phyloP scores from a whole-genome alignment of 768 basidiomycete genomes.

The Pleurotus salmoneostramineus region DNA sequence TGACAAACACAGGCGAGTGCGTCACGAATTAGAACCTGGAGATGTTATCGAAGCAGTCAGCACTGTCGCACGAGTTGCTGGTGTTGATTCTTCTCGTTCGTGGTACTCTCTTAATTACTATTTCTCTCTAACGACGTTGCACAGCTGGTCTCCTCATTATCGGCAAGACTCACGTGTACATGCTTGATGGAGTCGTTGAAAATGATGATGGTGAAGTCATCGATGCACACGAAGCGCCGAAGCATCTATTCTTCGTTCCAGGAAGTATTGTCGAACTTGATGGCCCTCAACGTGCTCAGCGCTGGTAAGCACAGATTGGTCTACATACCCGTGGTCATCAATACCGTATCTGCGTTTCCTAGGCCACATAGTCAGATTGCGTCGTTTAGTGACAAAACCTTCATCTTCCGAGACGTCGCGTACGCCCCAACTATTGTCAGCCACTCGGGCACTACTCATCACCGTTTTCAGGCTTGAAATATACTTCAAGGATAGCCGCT shows the following conservation, averaged over 20 bases:
- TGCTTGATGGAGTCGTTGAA: conserved; percentile 87
- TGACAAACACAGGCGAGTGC: conserved; percentile 83
- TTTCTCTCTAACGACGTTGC: neutral
- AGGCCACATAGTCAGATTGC: conserved; percentile 82
- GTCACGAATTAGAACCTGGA: conserved; percentile 84
- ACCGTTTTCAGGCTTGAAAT: conserved; percentile 64
- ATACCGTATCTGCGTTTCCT: neutral
- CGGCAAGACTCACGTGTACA: conserved; percentile 81
- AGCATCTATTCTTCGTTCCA: conserved; percentile 76
- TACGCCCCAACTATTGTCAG: conserved; percentile 31
- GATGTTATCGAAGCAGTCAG: conserved; percentile 85
- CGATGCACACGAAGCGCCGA: conserved; percentile 82
- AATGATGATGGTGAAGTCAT: conserved; percentile 86
- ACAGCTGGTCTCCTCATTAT: conserved; percentile 85
- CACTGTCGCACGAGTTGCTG: conserved; percentile 84
- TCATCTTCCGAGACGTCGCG: conserved; percentile 91
- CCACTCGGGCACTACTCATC: neutral
- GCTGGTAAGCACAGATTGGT: conserved; percentile 54
- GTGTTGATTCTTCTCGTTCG: conserved; percentile 90
- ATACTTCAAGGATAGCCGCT: conserved; percentile 91
- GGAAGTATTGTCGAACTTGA: conserved; percentile 81
- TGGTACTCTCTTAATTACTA: conserved; percentile 9
- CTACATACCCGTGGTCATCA: neutral
- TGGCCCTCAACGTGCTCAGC: conserved; percentile 73
- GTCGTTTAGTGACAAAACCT: conserved; percentile 76